Evolutionary conservation across 257 asterid species (phyloP).

Genomic region (Eucommia ulmoides): DNA sequence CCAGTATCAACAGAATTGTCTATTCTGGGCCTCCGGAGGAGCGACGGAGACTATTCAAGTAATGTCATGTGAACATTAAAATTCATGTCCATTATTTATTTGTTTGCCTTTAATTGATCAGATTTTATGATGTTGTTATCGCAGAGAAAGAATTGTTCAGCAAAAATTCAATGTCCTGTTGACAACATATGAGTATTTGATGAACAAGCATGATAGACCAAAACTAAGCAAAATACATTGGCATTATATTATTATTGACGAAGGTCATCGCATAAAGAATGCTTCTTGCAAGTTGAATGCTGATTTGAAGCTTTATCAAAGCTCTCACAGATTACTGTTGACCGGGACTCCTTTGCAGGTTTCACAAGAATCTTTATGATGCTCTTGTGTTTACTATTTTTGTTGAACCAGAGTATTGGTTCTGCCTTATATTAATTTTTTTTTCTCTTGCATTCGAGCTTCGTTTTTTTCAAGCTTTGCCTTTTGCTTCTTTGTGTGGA

Average conservation of each 20-base stretch:
- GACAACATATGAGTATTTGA: constrained; percentile 94
- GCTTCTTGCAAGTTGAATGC: constrained; percentile 99
- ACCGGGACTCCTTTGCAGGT: constrained; percentile 99
- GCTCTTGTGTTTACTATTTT: too few relatives aligned
- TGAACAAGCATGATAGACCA: constrained; percentile 99
- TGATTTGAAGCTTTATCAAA: constrained; percentile 83
- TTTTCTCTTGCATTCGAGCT: neutral
- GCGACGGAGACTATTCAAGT: constrained; percentile 90
- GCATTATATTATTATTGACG: constrained; percentile 95
- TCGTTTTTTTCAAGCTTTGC: neutral
- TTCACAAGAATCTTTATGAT: too few relatives aligned
- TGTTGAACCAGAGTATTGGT: too few relatives aligned
- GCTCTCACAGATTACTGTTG: constrained; percentile 91
- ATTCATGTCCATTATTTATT: neutral
- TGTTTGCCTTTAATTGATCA: too few relatives aligned
- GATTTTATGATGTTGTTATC: constrained; percentile 17
- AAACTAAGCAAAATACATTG: constrained; percentile 86
- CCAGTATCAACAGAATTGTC: constrained; percentile 69
- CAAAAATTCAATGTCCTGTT: constrained; percentile 92
- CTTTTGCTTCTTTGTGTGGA: constrained; percentile 6
- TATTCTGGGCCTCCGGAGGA: constrained; percentile 97
- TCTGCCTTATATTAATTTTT: too few relatives aligned
- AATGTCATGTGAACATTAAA: constrained; percentile 15
- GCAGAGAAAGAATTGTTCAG: constrained; percentile 88
- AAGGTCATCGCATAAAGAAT: constrained; percentile 99